A percentile compares a stretch with the other conserved stretches of the same genome.
These are phyloP conservation scores for Vachellia collinsii DNA, from an alignment of 306 rosid species.

Conservation along the genomic window DNA sequence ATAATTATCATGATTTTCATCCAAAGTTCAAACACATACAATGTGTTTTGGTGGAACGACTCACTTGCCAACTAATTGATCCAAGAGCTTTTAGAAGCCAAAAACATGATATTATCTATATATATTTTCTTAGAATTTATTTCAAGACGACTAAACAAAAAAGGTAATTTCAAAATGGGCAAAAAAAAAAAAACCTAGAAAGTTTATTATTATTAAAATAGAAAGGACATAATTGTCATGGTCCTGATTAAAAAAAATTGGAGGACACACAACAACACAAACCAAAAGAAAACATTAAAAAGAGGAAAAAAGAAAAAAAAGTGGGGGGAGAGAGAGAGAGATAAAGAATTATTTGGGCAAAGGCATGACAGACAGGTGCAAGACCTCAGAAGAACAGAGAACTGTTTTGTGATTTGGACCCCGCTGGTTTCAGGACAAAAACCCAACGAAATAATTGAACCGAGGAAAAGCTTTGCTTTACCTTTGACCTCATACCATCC, in stretches of 20 bases:
- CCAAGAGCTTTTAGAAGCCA: too few species aligned
- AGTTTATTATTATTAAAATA: background rate
- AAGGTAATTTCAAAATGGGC: too few species aligned
- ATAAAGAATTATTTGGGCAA: conserved; percentile 36
- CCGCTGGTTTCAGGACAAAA: conserved; percentile 58
- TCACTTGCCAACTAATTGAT: too few species aligned
- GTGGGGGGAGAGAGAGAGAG: background rate
- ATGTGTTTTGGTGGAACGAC: too few species aligned
- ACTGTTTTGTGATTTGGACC: conserved; percentile 62
- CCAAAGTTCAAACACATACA: too few species aligned
- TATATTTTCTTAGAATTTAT: too few species aligned
- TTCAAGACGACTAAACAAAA: too few species aligned
- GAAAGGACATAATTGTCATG: background rate
- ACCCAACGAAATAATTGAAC: conserved; percentile 51
- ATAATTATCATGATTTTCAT: too few species aligned
- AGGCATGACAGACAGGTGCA: conserved; percentile 55
- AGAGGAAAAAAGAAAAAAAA: background rate
- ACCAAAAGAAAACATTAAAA: background rate
- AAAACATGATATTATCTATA: too few species aligned
- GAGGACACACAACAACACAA: background rate
- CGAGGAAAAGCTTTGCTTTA: conserved; percentile 44
- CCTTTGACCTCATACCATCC: conserved; percentile 57
- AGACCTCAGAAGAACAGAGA: conserved; percentile 46
- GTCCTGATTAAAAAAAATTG: background rate
- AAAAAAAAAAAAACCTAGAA: too few species aligned